Evolutionary conservation across 805 yeast species (phyloP).

Genomic region (Candida ficus): DNA sequence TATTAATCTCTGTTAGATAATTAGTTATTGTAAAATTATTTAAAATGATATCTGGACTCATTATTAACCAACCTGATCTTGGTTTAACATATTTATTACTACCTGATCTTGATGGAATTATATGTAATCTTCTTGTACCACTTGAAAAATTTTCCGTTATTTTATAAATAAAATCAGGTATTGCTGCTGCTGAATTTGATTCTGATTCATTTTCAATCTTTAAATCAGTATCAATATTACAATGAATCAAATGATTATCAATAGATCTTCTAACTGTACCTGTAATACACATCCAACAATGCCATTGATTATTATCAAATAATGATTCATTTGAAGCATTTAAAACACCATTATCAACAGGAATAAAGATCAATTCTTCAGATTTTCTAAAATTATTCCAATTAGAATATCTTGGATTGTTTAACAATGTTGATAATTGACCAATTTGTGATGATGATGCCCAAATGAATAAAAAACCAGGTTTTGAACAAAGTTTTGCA

Average conservation of each 20-base stretch:
- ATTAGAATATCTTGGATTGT: conserved; percentile 45
- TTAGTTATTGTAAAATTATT: conserved; percentile 56
- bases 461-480: conserved; percentile 87
- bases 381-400: conserved; percentile 71
- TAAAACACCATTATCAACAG: conserved; percentile 36
- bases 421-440: conserved; percentile 52
- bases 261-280: conserved; percentile 87
- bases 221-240: conserved; percentile 88
- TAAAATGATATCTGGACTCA: conserved; percentile 77
- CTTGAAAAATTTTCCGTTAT: conserved; percentile 87
- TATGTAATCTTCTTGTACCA: conserved; percentile 77
- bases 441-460: conserved; percentile 70
- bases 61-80: conserved; percentile 88
- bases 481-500: conserved; percentile 69
- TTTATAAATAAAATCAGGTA: conserved; percentile 71
- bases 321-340: conserved; percentile 49
- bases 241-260: conserved; percentile 81
- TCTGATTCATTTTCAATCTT: conserved; percentile 51
- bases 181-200: conserved; percentile 33
- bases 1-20: conserved; percentile 39
- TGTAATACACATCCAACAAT: conserved; percentile 96
- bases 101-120: conserved; percentile 71
- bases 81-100: conserved; percentile 54
- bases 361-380: conserved; percentile 82
- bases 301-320: conserved; percentile 81